These are phyloP conservation scores for Chlorella sp. DNA, from an alignment of 139 green algal genomes.

Conservation along the genomic window DNA sequence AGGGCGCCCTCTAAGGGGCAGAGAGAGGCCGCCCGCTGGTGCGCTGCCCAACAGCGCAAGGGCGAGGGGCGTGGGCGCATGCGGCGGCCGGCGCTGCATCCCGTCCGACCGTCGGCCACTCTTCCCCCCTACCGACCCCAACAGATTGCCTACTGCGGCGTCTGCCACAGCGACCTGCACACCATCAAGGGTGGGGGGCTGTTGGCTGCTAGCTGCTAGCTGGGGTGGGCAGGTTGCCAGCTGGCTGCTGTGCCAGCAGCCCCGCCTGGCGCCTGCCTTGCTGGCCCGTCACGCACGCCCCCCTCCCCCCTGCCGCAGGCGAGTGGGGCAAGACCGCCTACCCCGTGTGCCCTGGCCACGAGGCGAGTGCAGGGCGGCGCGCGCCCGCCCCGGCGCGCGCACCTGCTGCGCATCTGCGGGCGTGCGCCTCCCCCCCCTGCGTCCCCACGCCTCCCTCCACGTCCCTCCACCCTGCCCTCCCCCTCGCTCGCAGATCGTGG, in stretches of 20 bases:
- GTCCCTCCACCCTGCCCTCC: background rate
- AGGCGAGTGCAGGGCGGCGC: background rate
- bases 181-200: conserved; percentile 73
- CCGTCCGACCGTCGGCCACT: too few relatives aligned
- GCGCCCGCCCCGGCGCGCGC: background rate
- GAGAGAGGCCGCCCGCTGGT: too few relatives aligned
- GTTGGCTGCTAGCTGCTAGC: too few relatives aligned
- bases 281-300: background rate
- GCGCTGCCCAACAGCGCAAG: too few relatives aligned
- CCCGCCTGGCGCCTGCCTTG: background rate
- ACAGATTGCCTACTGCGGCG: conserved; percentile 32
- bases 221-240: background rate
- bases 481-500: conserved; percentile 58
- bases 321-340: too few relatives aligned
- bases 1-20: too few relatives aligned
- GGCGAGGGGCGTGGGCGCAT: too few relatives aligned
- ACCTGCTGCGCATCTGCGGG: background rate
- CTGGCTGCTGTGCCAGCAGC: background rate
- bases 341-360: background rate
- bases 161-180: conserved; percentile 89
- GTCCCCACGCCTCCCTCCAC: background rate
- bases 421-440: background rate
- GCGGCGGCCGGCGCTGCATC: too few relatives aligned
- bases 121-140: too few relatives aligned
- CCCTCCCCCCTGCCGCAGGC: too few relatives aligned